phyloP scores from a whole-genome alignment of 768 basidiomycete species.

The Auricularia cornea region DNA sequence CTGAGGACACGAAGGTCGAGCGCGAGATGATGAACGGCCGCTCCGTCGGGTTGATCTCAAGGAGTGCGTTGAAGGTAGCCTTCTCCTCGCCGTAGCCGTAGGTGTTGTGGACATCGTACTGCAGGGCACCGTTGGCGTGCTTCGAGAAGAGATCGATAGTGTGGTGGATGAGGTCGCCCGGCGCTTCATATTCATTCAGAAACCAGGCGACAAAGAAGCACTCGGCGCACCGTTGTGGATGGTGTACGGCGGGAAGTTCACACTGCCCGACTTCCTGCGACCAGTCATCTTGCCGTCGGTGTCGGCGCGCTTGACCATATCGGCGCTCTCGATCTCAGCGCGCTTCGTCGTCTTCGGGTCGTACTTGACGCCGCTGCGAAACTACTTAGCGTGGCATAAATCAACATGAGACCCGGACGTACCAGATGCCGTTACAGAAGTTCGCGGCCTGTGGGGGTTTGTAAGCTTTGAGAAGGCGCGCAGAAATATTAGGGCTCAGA shows the following conservation, averaged over 20 bases:
- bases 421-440: slow-evolving; percentile 55
- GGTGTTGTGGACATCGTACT: slow-evolving; percentile 62
- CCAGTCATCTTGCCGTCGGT: slow-evolving; percentile 22
- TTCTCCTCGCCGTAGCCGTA: slow-evolving; percentile 68
- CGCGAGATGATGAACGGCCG: slow-evolving; percentile 66
- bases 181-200: too few relatives aligned
- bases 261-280: not conserved
- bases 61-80: slow-evolving; percentile 52
- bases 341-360: not conserved
- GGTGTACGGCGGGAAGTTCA: slow-evolving; percentile 55
- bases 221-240: slow-evolving; percentile 55
- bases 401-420: slow-evolving; percentile 39
- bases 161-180: slow-evolving; percentile 40
- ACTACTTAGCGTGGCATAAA: slow-evolving; percentile 26
- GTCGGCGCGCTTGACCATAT: slow-evolving; percentile 13
- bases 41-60: slow-evolving; percentile 44
- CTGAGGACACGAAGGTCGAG: slow-evolving; percentile 59
- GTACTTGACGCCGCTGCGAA: slow-evolving; percentile 4
- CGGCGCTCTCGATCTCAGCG: slow-evolving; percentile 21
- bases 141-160: slow-evolving; percentile 66
- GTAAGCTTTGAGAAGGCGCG: slow-evolving; percentile 12
- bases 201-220: not conserved
- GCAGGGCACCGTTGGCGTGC: slow-evolving; percentile 50
- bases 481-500: too few relatives aligned
- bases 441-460: slow-evolving; percentile 44